Conservation (phyloP, 2,329 filamentous ascomycete genomes). For the Talaromyces sp. region DNA sequence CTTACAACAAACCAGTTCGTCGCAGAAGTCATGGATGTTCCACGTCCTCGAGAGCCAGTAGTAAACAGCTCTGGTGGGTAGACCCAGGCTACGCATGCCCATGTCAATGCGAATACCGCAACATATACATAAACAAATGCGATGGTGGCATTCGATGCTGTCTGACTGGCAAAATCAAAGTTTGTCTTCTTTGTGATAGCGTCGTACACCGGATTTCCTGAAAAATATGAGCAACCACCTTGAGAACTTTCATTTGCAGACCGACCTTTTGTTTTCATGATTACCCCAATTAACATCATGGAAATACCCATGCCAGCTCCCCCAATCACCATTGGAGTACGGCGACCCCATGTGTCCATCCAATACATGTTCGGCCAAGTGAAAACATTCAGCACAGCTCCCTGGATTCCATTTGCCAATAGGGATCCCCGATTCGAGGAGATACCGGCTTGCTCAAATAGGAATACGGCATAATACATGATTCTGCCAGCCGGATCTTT, state of each 20-base stretch:
- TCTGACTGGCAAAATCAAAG: slow-evolving; percentile 19
- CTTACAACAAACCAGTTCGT: slow-evolving; percentile 33
- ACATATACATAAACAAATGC: slow-evolving; percentile 36
- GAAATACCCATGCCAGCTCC: slow-evolving; percentile 29
- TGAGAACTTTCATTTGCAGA: not conserved
- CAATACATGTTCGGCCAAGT: slow-evolving; percentile 33
- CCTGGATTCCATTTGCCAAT: slow-evolving; percentile 33
- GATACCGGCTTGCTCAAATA: slow-evolving; percentile 34
- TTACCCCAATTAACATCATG: slow-evolving; percentile 32
- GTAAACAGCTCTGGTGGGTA: slow-evolving; percentile 28
- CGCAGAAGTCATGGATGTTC: slow-evolving; percentile 26
- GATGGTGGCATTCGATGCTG: slow-evolving; percentile 26
- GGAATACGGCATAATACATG: slow-evolving; percentile 35
- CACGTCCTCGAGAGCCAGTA: slow-evolving; percentile 24
- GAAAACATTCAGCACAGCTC: slow-evolving; percentile 33
- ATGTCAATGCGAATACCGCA: slow-evolving; percentile 31
- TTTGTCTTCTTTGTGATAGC: slow-evolving; percentile 27
- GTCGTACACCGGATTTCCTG: slow-evolving; percentile 23
- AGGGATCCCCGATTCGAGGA: slow-evolving; percentile 24
- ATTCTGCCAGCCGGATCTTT: slow-evolving; percentile 12
- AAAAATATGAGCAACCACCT: slow-evolving; percentile 5
- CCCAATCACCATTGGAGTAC: slow-evolving; percentile 31
- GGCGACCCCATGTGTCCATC: slow-evolving; percentile 33
- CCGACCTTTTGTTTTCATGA: slow-evolving; percentile 31
- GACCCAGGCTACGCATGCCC: slow-evolving; percentile 30